Evolutionary conservation across 2,329 filamentous ascomycete genomes (phyloP), one percentile per base, ranked within the genome.

Genomic region (Aspergillus jensenii): DNA sequence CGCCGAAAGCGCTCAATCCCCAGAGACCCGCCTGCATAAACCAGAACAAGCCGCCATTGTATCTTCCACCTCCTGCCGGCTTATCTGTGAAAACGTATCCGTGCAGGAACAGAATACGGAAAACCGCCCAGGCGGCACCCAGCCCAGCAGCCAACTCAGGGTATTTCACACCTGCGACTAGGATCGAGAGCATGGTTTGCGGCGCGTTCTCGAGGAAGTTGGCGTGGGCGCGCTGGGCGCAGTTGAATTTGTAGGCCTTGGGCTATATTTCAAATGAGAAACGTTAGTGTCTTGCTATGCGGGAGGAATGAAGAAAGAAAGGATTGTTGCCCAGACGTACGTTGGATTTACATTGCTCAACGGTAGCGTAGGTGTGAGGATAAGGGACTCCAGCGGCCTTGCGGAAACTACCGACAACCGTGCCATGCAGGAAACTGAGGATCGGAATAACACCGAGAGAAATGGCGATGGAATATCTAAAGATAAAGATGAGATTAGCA

Each of bases 181-280:
- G 73, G 66, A 83, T 76, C 48, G 77, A 77, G 25, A 80, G 73
- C 46, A 84, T 77, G 4, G 80, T 79, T 55, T 79, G 77, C 2
- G 79, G 66, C 60, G 82, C 78, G 71, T 86, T 84, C 74, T 88
- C 85, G 63, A 82, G 73, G 73, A 81, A 85, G 72, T 87, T 87
- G 67, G 77, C 76, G 75, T 85, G 83, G 17, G 82, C 79, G 62
- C 83, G 77, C 65, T 85, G 82, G 23, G 82, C 82, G 74, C 79
- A 80, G 68, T 81, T 81, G 72, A 81, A 81, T 56, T 77, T 67
- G 58, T 81, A 71, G 31, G 78, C 78, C 48, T 71, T 73, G 59
- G 72, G 63, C 76, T 78, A 61, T 44, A 27, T 35, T 21, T 19
- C 46, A 52, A 23, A 19, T 31, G 21, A 25, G 14, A 31, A 6